Evolutionary conservation across 2,329 filamentous ascomycete genomes (phyloP).

Genomic region (Arthrobotrys sinensis): DNA sequence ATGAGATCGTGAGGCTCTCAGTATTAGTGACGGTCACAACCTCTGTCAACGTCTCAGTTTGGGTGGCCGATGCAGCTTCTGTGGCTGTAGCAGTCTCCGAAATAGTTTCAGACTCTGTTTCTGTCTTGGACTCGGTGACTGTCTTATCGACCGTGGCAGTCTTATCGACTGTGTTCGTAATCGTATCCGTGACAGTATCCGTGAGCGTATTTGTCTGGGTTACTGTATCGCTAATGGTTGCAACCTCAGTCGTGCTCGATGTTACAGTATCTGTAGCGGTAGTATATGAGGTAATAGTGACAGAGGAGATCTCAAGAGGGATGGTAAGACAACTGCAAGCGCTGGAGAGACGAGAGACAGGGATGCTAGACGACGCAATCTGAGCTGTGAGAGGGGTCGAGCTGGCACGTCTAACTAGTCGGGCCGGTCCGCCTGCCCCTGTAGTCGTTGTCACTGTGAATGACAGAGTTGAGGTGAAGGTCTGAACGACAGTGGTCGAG

Average conservation of each 20-base stretch:
- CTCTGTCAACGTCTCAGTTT: neutral
- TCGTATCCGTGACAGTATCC: conserved; percentile 1
- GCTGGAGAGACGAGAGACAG: conserved; percentile 19
- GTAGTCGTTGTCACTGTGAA: conserved; percentile 21
- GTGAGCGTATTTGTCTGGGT: conserved; percentile 3
- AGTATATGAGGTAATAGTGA: conserved; percentile 28
- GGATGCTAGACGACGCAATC: conserved; percentile 9
- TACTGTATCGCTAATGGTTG: neutral
- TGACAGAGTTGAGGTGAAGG: conserved; percentile 15
- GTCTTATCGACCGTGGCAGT: conserved; percentile 9
- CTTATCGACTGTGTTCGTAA: conserved; percentile 9
- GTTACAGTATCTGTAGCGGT: conserved; percentile 5
- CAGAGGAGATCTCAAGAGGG: conserved; percentile 6
- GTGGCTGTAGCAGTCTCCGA: conserved; percentile 13
- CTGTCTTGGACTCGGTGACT: neutral
- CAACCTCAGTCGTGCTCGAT: neutral
- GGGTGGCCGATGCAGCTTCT: neutral
- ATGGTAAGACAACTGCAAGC: conserved; percentile 42
- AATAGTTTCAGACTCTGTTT: neutral
- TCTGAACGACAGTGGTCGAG: conserved; percentile 13
- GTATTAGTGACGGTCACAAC: conserved; percentile 3
- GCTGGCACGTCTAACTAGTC: conserved; percentile 8
- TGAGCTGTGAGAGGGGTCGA: conserved; percentile 7
- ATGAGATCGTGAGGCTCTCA: neutral
- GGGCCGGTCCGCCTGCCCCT: neutral